These are phyloP conservation scores for Mycosphaerella arachidis DNA, from an alignment of 2,329 filamentous ascomycete genomes.

Conservation along the genomic window DNA sequence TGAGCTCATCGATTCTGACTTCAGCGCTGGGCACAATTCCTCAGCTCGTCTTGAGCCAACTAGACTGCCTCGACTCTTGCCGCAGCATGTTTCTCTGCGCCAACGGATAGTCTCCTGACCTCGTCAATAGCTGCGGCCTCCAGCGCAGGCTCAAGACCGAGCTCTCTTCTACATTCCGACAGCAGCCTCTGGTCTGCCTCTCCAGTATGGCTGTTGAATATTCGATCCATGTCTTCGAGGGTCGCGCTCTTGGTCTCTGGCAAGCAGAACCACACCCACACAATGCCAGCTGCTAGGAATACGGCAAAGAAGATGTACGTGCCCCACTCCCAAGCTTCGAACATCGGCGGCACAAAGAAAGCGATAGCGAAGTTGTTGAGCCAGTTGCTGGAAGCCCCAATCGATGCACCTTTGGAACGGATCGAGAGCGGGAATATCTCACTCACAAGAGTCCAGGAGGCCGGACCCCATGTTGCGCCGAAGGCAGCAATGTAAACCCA, in stretches of 20 bases:
- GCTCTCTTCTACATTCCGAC: slow-evolving; percentile 3
- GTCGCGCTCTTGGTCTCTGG: slow-evolving; percentile 52
- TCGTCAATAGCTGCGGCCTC: slow-evolving; percentile 8
- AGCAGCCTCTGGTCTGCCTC: slow-evolving; percentile 3
- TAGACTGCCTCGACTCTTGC: slow-evolving; percentile 8
- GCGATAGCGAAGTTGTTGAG: slow-evolving; percentile 57
- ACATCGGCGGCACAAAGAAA: slow-evolving; percentile 28
- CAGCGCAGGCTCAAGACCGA: slow-evolving; percentile 4
- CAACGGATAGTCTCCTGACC: slow-evolving; percentile 1
- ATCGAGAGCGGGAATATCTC: slow-evolving; percentile 28
- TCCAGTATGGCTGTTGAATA: slow-evolving; percentile 19
- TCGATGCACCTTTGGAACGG: slow-evolving; percentile 39
- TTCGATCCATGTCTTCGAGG: slow-evolving; percentile 27
- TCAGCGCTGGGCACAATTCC: no score
- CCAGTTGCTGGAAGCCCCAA: slow-evolving; percentile 40
- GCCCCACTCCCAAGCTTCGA: slow-evolving; percentile 53
- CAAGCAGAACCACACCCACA: slow-evolving; percentile 52
- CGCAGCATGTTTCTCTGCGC: slow-evolving; percentile 3
- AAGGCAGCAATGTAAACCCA: slow-evolving; percentile 73
- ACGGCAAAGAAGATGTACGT: slow-evolving; percentile 58
- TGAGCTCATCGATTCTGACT: no score
- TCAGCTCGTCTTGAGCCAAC: not conserved
- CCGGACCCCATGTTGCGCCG: slow-evolving; percentile 66
- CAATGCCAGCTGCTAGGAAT: slow-evolving; percentile 47
- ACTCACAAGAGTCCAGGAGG: slow-evolving; percentile 57